These are phyloP conservation scores for Aspergillus transmontanensis DNA, from an alignment of 2,329 filamentous ascomycete genomes.

Conservation along the genomic window DNA sequence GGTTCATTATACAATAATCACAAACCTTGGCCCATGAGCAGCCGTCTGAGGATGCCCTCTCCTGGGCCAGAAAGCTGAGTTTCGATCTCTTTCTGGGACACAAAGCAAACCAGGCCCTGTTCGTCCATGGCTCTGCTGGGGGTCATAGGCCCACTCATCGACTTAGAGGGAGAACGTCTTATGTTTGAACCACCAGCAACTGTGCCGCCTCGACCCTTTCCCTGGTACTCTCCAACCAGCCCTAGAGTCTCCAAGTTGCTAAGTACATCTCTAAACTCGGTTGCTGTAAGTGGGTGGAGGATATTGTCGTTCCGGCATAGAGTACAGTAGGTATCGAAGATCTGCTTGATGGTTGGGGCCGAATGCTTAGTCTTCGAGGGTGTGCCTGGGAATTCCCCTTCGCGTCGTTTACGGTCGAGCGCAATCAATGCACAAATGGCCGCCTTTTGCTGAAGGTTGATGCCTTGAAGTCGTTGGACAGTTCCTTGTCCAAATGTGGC, in stretches of 20 bases:
- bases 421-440: conserved; percentile 86
- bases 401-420: conserved; percentile 70
- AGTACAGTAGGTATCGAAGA: conserved; percentile 81
- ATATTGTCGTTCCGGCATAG: conserved; percentile 87
- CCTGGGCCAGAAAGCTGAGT: conserved; percentile 64
- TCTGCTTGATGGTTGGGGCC: conserved; percentile 78
- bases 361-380: conserved; percentile 61
- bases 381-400: conserved; percentile 50
- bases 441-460: conserved; percentile 96
- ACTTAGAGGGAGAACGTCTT: conserved; percentile 71
- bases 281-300: conserved; percentile 83
- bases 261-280: conserved; percentile 92
- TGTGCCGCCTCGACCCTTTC: conserved; percentile 70
- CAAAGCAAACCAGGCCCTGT: conserved; percentile 74
- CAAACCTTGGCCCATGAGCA: conserved; percentile 42
- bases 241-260: conserved; percentile 86
- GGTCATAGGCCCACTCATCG: conserved; percentile 60
- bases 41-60: conserved; percentile 46
- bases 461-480: conserved; percentile 75
- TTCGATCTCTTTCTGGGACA: conserved; percentile 77
- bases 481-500: conserved; percentile 89
- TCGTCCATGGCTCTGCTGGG: conserved; percentile 65
- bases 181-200: conserved; percentile 47
- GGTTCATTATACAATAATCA: conserved; percentile 19
- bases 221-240: conserved; percentile 70